Evolutionary conservation across 2,329 filamentous ascomycete species (phyloP), one percentile per base, ranked within the genome.

Genomic region (Fusarium anguioides): DNA sequence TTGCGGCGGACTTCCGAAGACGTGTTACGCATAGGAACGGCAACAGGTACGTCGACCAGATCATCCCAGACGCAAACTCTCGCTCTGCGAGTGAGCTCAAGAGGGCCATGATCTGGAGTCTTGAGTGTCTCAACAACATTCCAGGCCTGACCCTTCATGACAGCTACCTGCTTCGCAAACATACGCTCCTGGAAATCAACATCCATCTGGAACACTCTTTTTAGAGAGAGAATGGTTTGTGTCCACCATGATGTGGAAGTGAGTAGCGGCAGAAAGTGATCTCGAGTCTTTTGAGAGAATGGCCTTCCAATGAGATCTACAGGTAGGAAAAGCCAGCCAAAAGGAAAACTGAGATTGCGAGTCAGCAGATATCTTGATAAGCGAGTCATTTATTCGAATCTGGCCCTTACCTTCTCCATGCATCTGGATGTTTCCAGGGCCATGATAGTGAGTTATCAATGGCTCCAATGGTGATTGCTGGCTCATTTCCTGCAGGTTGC

Each of bases 141-240:
- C 94, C 96, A 99, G 1, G 96, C 96, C 76, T 99, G 96, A 12
- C 96, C 96, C 80, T 99, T 99, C 93, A 99, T 97, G 60, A 99
- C 96, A 2, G 96, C 95, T 64, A 99, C 96, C 75, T 99, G 96
- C 69, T 93, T 89, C n/a, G 93, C 93, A 80, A 97, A 99, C 96
- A 99, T 99, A 79, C 93, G 91, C 81, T 99, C 96, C 77, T 98
- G 93, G 78, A 99, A 99, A 79, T 99, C 96, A 4, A 91, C 89
- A 77, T 99, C 96, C 75, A 96, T 88, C 69, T 93, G 90, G 77
- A 99, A 99, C 42, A 97, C 90, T 64, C 89, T 87, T 52, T 96
- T 92, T 36, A 99, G 83, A 21, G 93, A 92, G 60, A 93, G 83
- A 73, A 97, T 94, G 6, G 96, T 99, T 72, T 97, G 93, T 67